Evolutionary conservation across 1,139 yeast genomes (phyloP), one percentile per base, ranked within the genome.

Genomic region (Yamadazyma sp.): DNA sequence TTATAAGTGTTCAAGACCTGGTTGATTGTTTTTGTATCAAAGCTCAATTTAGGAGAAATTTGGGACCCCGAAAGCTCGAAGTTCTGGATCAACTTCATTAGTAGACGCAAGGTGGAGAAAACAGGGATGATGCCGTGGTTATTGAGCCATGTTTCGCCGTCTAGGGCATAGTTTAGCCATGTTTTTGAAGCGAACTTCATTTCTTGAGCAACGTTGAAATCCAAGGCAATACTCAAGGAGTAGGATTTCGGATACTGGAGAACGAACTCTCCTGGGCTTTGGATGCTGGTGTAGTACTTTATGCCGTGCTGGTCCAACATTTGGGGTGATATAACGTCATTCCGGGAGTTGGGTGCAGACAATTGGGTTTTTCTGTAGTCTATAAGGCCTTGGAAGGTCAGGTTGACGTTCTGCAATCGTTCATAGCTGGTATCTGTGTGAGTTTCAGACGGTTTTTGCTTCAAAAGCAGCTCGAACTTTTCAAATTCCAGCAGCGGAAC

Each of bases 401-500:
- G 15, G 15, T 29, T 29, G 10, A 4, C 10, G n/a, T 9, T 11
- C n/a, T 29, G 16, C 4, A 29, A 21, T 14, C 31, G 17, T 8
- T 11, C 12, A 13, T 31, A 26, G n/a, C n/a, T n/a, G n/a, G n/a
- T n/a, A n/a, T n/a, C n/a, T n/a, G n/a, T n/a, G n/a, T n/a, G n/a
- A n/a, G n/a, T n/a, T n/a, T 14, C 16, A 23, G 4, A 15, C 21
- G 7, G 21, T 18, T 16, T 31, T 23, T 24, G n/a, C n/a, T 24
- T n/a, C 15, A 26, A 14, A 18, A 17, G 28, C 12, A 8, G 11
- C 20, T 88, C 95, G 54, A 82, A 86, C 43, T 73, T 74, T 7
- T 66, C 76, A 36, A 82, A 78, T 39, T 80, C 80, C 46, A 67
- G 67, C n/a, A 86, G 88, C 0, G 92, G 83, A 14, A 89, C 75